Percentiles rank a stretch among this genome's conserved stretches.
These are phyloP conservation scores for Vickermania ingenoplastis DNA, from an alignment of 208 protist genomes.

Conservation along the genomic window DNA sequence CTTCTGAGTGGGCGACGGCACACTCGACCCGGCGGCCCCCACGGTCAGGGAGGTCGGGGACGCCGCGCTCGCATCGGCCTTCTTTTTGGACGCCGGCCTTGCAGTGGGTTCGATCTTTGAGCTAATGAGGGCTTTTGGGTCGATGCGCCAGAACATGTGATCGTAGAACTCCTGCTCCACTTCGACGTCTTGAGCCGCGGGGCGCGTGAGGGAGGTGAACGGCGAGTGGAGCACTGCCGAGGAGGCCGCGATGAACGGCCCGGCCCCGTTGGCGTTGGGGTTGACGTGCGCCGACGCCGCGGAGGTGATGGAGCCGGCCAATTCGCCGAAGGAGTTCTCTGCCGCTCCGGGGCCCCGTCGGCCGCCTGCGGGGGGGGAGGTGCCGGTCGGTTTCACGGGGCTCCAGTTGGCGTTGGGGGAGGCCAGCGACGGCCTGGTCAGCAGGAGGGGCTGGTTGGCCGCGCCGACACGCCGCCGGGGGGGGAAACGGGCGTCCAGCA, in stretches of 20 bases:
- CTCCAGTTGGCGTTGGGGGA: background rate
- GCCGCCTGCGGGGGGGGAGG: background rate
- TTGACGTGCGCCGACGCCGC: background rate
- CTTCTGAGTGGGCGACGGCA: background rate
- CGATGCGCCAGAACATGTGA: conserved; percentile 72
- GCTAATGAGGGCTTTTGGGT: conserved; percentile 35
- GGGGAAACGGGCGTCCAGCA: conserved; percentile 69
- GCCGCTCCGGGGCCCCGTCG: too few relatives aligned
- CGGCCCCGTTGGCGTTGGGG: background rate
- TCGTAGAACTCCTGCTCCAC: conserved; percentile 60
- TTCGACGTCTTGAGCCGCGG: conserved; percentile 18
- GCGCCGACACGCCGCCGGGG: conserved; percentile 9
- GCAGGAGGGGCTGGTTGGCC: background rate
- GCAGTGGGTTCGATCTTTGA: background rate
- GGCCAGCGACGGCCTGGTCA: background rate
- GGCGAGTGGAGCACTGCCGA: background rate
- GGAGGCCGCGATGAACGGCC: background rate
- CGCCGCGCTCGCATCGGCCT: background rate
- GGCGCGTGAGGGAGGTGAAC: background rate
- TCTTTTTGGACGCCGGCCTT: background rate
- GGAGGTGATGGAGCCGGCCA: background rate
- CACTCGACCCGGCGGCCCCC: too few relatives aligned
- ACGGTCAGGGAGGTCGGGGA: background rate
- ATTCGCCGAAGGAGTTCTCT: too few relatives aligned
- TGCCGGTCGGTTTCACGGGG: too few relatives aligned